Percentiles rank a stretch among this genome's conserved stretches.
phyloP scores from a whole-genome alignment of 2,329 filamentous ascomycete genomes.

The Beauveria australis region DNA sequence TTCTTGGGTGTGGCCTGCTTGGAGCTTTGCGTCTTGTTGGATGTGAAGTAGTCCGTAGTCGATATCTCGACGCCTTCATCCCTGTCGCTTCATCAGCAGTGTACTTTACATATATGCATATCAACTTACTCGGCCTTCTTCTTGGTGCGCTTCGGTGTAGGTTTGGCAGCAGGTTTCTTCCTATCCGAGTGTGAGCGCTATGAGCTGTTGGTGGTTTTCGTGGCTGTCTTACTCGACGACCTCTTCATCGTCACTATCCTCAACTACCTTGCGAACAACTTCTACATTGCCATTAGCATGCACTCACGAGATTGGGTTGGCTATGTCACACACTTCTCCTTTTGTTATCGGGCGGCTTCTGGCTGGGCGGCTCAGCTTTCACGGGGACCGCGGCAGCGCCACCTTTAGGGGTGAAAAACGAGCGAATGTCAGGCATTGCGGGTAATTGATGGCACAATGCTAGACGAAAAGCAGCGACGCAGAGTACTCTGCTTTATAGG shows the following conservation, averaged over 20 bases:
- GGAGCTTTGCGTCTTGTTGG: conserved; percentile 30
- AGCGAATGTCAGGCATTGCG: conserved; percentile 81
- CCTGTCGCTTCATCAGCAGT: conserved; percentile 18
- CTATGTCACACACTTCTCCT: conserved; percentile 8
- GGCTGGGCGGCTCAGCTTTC: conserved; percentile 37
- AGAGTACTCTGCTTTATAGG: conserved; percentile 16
- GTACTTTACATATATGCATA: conserved; percentile 3
- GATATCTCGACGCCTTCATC: conserved; percentile 43
- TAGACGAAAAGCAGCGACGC: neutral
- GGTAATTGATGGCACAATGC: neutral
- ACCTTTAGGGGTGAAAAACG: conserved; percentile 77
- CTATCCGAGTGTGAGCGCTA: conserved; percentile 27
- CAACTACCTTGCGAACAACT: conserved; percentile 57
- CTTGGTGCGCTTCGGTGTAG: conserved; percentile 38
- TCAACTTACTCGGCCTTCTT: conserved; percentile 47
- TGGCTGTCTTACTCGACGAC: conserved; percentile 36
- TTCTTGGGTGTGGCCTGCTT: conserved; percentile 33
- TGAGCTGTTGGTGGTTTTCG: neutral
- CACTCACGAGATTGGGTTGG: neutral
- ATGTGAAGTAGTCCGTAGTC: conserved; percentile 50
- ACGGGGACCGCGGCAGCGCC: conserved; percentile 46
- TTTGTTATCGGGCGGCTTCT: conserved; percentile 36
- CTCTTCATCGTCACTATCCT: conserved; percentile 76
- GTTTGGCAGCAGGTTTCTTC: conserved; percentile 47
- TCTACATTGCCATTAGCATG: conserved; percentile 26